A percentile compares a stretch with the other conserved stretches of the same genome.
Conservation (phyloP, 257 asterid species). For the Fraxinus pennsylvanica region DNA sequence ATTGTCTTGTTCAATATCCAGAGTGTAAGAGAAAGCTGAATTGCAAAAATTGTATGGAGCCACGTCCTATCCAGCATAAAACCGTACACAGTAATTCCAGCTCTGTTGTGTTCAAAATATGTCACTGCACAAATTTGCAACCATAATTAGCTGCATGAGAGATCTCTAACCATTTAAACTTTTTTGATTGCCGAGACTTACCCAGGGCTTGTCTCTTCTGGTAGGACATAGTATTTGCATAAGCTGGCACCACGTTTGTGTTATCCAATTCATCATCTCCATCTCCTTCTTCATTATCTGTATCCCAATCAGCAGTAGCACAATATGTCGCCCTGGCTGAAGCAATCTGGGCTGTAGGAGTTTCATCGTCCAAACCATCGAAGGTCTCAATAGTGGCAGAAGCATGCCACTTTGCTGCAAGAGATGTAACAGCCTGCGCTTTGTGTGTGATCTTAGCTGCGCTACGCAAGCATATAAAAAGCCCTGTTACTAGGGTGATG, state of each 20-base stretch:
- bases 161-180: background rate
- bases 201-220: slow-evolving; percentile 96
- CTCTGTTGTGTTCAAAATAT: slow-evolving; percentile 84
- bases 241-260: slow-evolving; percentile 58
- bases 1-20: slow-evolving; percentile 90
- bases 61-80: slow-evolving; percentile 83
- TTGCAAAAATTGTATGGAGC: slow-evolving; percentile 71
- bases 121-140: slow-evolving; percentile 55
- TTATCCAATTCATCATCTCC: slow-evolving; percentile 81
- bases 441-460: slow-evolving; percentile 94
- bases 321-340: slow-evolving; percentile 30
- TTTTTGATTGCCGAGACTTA: slow-evolving; percentile 20
- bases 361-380: slow-evolving; percentile 45
- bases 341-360: slow-evolving; percentile 39
- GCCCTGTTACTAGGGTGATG: slow-evolving; percentile 75
- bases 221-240: slow-evolving; percentile 56
- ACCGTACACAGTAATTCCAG: slow-evolving; percentile 92
- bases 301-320: slow-evolving; percentile 40
- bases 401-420: slow-evolving; percentile 93
- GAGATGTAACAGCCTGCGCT: slow-evolving; percentile 70
- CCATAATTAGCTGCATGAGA: background rate
- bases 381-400: slow-evolving; percentile 70
- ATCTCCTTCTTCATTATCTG: slow-evolving; percentile 79
- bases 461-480: slow-evolving; percentile 77
- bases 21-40: slow-evolving; percentile 76